Evolutionary conservation across 1,284 basidiomycete species (phyloP).

Genomic region (Peniophora sp.): DNA sequence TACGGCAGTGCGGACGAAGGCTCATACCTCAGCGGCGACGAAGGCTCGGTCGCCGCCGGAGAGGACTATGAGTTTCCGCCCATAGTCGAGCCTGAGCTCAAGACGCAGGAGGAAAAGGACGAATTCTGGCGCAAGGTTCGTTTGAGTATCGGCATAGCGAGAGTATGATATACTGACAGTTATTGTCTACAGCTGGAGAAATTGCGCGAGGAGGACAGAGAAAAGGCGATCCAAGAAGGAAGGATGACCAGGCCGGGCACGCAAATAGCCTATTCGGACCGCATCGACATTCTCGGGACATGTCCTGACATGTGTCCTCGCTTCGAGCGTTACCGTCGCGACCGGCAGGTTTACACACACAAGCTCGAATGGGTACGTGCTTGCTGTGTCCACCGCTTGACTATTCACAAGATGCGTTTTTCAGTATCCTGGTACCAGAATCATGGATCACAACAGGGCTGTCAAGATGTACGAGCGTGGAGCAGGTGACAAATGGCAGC

Average conservation of each 20-base stretch:
- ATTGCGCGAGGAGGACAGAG: conserved; percentile 68
- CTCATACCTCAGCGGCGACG: conserved; percentile 14
- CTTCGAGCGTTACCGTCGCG: conserved; percentile 87
- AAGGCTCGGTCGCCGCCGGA: conserved; percentile 8
- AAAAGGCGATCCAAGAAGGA: conserved; percentile 73
- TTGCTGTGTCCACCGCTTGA: conserved; percentile 4
- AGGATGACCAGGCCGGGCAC: conserved; percentile 66
- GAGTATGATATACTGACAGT: conserved; percentile 8
- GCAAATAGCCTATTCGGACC: conserved; percentile 34
- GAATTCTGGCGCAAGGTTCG: conserved; percentile 62
- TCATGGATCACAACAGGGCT: conserved; percentile 79
- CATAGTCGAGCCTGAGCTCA: conserved; percentile 30
- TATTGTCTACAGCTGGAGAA: conserved; percentile 47
- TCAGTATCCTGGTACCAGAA: conserved; percentile 46
- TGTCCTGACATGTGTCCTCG: conserved; percentile 93
- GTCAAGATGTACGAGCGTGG: conserved; percentile 96
- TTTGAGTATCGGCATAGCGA: conserved; percentile 8
- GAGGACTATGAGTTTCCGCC: conserved; percentile 13
- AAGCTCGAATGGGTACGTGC: conserved; percentile 76
- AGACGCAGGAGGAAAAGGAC: conserved; percentile 52
- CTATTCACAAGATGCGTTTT: no score
- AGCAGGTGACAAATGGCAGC: conserved; percentile 86
- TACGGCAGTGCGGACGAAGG: conserved; percentile 18
- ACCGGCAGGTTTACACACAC: conserved; percentile 85
- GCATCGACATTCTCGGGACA: conserved; percentile 85